Evolutionary conservation across 2,329 filamentous ascomycete genomes (phyloP).

Genomic region (Zasmidium citrigriseum): DNA sequence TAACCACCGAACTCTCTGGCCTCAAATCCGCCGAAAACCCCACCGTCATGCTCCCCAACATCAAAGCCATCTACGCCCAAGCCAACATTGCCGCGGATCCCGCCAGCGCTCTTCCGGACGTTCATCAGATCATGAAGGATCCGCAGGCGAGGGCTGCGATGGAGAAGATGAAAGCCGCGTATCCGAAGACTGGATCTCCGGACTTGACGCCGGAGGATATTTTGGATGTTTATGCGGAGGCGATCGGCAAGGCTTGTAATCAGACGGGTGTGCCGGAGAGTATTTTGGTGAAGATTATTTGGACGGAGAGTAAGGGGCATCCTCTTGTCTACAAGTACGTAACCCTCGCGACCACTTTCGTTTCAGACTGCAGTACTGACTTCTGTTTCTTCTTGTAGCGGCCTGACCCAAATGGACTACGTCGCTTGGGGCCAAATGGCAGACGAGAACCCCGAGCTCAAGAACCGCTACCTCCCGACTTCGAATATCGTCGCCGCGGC

Average conservation of each 20-base stretch:
- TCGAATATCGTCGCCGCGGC: slow-evolving; percentile 6
- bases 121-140: slow-evolving; percentile 13
- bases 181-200: slow-evolving; percentile 15
- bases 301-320: slow-evolving; percentile 18
- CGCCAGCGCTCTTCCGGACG: slow-evolving; percentile 8
- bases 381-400: background rate
- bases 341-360: too few species aligned
- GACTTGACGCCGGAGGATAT: slow-evolving; percentile 19
- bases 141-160: slow-evolving; percentile 14
- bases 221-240: slow-evolving; percentile 12
- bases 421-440: slow-evolving; percentile 2
- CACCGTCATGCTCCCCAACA: background rate
- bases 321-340: slow-evolving; percentile 6
- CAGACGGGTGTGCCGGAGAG: slow-evolving; percentile 14
- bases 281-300: slow-evolving; percentile 18
- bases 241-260: slow-evolving; percentile 10
- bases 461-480: slow-evolving; percentile 1
- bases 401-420: slow-evolving; percentile 6
- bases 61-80: slow-evolving; percentile 10
- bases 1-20: slow-evolving; percentile 11
- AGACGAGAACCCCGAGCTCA: background rate
- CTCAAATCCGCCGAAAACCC: slow-evolving; percentile 4
- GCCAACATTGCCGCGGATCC: slow-evolving; percentile 11
- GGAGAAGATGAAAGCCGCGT: slow-evolving; percentile 14
- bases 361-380: too few species aligned